Evolutionary conservation across 202 grass and related monocot genomes (phyloP).

Genomic region (Carex sylvatica): DNA sequence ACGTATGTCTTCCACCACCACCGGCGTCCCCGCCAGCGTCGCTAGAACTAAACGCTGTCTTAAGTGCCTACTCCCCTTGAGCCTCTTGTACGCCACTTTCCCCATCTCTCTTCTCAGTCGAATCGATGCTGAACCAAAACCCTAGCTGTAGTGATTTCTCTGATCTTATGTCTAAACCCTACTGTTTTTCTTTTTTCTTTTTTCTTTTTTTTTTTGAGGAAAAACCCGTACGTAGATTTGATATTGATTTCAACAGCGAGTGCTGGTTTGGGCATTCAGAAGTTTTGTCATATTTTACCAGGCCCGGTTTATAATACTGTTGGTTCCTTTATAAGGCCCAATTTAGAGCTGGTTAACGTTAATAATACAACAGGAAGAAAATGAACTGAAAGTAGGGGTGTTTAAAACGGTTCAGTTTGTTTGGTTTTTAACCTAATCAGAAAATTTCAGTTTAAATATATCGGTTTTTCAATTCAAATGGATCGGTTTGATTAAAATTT

Average conservation of each 20-base stretch:
- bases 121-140: neutral
- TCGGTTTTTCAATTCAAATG: too few relatives aligned
- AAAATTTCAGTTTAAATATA: too few relatives aligned
- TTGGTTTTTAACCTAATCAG: too few relatives aligned
- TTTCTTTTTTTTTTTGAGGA: too few relatives aligned
- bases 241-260: too few relatives aligned
- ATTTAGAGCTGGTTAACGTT: too few relatives aligned
- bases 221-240: too few relatives aligned
- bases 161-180: conserved; percentile 7
- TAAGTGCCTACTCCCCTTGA: conserved; percentile 58
- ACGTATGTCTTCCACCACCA: conserved; percentile 76
- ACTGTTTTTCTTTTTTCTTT: neutral
- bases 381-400: too few relatives aligned
- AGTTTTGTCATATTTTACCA: neutral
- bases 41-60: conserved; percentile 81
- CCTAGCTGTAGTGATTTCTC: neutral
- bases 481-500: too few relatives aligned
- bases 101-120: conserved; percentile 41
- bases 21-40: conserved; percentile 51
- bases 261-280: neutral
- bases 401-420: too few relatives aligned
- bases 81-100: conserved; percentile 32
- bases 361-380: neutral
- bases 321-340: neutral
- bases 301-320: neutral